Conservation (phyloP, 2,329 filamentous ascomycete genomes). For the Intubia oerlemansii region DNA sequence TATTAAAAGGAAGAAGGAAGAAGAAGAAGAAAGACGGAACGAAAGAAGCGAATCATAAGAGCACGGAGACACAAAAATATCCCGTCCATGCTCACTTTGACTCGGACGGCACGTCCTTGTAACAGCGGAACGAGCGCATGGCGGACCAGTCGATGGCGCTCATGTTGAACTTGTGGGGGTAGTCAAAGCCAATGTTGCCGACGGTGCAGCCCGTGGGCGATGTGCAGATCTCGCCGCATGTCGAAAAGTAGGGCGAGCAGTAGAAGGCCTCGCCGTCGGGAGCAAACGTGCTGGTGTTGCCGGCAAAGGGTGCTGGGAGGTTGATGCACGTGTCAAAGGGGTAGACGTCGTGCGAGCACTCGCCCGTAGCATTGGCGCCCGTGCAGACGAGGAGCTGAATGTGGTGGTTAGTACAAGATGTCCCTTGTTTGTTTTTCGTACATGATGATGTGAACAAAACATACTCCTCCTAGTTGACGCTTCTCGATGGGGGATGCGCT, state of each 20-base stretch:
- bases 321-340: slow-evolving; percentile 23
- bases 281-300: slow-evolving; percentile 25
- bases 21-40: neutral
- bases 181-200: slow-evolving; percentile 23
- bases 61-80: neutral
- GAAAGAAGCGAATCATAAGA: neutral
- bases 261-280: slow-evolving; percentile 25
- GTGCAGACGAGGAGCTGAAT: slow-evolving; percentile 28
- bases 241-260: slow-evolving; percentile 22
- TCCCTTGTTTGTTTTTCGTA: neutral
- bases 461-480: slow-evolving; percentile 24
- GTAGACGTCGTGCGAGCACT: slow-evolving; percentile 22
- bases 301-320: slow-evolving; percentile 17
- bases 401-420: too few relatives aligned
- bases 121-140: slow-evolving; percentile 18
- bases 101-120: slow-evolving; percentile 7
- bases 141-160: slow-evolving; percentile 21
- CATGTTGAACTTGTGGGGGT: slow-evolving; percentile 25
- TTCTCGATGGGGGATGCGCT: slow-evolving; percentile 14
- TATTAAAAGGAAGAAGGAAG: neutral
- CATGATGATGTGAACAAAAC: slow-evolving; percentile 8
- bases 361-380: slow-evolving; percentile 25
- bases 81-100: neutral
- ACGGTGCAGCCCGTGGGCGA: slow-evolving; percentile 31
- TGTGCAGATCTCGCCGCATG: slow-evolving; percentile 22